A percentile compares a stretch with the other conserved stretches of the same genome.
phyloP scores from a whole-genome alignment of 2,329 filamentous ascomycete species.

The Paramyrothecium roridum region DNA sequence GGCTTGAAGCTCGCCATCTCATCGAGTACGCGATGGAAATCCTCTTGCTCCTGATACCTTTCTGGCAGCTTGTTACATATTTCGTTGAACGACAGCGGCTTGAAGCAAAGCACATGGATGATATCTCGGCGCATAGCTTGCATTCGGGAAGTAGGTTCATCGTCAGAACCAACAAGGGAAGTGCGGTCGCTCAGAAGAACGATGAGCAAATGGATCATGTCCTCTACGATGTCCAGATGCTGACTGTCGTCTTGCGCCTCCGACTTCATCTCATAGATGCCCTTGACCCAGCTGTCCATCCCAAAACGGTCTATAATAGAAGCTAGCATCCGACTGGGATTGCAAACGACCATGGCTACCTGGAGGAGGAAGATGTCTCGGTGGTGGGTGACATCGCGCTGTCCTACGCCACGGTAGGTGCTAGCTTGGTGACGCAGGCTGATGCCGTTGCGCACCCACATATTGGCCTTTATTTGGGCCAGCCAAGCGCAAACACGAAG shows the following conservation, averaged over 20 bases:
- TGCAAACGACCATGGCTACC: slow-evolving; percentile 81
- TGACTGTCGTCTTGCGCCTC: slow-evolving; percentile 81
- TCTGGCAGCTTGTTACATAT: slow-evolving; percentile 84
- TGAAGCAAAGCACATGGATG: slow-evolving; percentile 92
- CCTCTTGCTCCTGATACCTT: slow-evolving; percentile 82
- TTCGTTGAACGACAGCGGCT: slow-evolving; percentile 91
- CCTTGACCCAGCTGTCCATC: slow-evolving; percentile 82
- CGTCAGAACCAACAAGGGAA: slow-evolving; percentile 67
- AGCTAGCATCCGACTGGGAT: slow-evolving; percentile 78
- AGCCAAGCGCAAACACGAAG: slow-evolving; percentile 93
- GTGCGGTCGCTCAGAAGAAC: slow-evolving; percentile 87
- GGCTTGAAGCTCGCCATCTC: slow-evolving; percentile 87
- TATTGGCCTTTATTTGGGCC: slow-evolving; percentile 94
- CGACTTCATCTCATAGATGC: slow-evolving; percentile 70
- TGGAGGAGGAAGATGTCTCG: slow-evolving; percentile 93
- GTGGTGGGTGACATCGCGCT: slow-evolving; percentile 90
- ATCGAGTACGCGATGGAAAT: slow-evolving; percentile 79
- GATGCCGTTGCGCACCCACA: slow-evolving; percentile 98
- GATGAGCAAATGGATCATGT: slow-evolving; percentile 91
- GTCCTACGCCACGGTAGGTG: slow-evolving; percentile 84
- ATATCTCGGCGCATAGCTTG: slow-evolving; percentile 83
- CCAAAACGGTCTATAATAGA: slow-evolving; percentile 91
- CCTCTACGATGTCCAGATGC: slow-evolving; percentile 89
- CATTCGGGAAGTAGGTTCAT: slow-evolving; percentile 62
- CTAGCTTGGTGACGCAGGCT: slow-evolving; percentile 93